These are phyloP conservation scores for Talinum fruticosum DNA, from an alignment of 148 eudicot species.

Conservation along the genomic window DNA sequence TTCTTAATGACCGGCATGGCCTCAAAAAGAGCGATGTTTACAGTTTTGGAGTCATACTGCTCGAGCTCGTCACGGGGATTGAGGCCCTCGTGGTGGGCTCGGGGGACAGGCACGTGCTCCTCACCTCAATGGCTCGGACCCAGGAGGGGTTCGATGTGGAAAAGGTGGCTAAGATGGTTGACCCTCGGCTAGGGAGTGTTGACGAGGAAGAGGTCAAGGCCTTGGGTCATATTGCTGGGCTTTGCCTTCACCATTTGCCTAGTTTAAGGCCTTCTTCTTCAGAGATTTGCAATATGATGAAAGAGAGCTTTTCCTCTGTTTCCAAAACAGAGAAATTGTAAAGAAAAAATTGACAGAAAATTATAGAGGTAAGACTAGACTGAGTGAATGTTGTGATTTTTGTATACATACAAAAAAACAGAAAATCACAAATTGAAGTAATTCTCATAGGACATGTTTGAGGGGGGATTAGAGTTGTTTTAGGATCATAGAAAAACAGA, in stretches of 20 bases:
- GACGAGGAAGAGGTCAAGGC: slow-evolving; percentile 43
- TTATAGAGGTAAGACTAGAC: background rate
- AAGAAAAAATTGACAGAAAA: background rate
- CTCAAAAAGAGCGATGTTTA: slow-evolving; percentile 80
- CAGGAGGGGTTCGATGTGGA: slow-evolving; percentile 32
- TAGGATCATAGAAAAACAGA: slow-evolving; percentile 21
- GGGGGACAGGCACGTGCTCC: slow-evolving; percentile 34
- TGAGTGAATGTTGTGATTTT: background rate
- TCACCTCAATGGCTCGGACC: slow-evolving; percentile 39
- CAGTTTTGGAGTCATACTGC: slow-evolving; percentile 62
- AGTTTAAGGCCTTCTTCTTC: slow-evolving; percentile 61
- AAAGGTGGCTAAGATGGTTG: slow-evolving; percentile 48
- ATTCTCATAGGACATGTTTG: background rate
- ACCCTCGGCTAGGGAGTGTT: slow-evolving; percentile 31
- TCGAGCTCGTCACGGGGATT: slow-evolving; percentile 70
- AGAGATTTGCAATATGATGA: slow-evolving; percentile 44
- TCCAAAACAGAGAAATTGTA: slow-evolving; percentile 13
- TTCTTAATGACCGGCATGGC: slow-evolving; percentile 69
- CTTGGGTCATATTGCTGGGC: slow-evolving; percentile 40
- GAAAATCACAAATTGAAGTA: background rate
- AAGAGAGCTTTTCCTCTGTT: slow-evolving; percentile 32
- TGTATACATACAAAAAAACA: too few species aligned
- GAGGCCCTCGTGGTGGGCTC: slow-evolving; percentile 47
- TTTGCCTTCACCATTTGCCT: slow-evolving; percentile 52
- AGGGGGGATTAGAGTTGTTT: background rate